Percentiles rank a stretch among this genome's conserved stretches.
These are phyloP conservation scores for Metschnikowia borealis DNA, from an alignment of 805 yeast genomes.

Conservation along the genomic window DNA sequence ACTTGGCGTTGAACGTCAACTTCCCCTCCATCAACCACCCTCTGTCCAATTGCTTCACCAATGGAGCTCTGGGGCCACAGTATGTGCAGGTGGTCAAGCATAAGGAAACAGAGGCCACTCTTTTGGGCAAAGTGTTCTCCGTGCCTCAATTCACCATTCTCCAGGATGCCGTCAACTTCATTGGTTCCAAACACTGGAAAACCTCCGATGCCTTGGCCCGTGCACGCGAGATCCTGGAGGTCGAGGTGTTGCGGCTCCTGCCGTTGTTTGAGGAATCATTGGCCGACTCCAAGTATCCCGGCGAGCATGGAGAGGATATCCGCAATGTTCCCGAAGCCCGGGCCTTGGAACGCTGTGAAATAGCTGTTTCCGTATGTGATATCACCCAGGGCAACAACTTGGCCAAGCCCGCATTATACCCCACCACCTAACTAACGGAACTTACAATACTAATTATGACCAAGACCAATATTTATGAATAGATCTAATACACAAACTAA, in stretches of 20 bases:
- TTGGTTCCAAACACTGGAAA: constrained; percentile 4
- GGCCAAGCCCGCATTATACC: not conserved
- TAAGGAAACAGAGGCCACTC: not conserved
- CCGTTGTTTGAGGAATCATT: not conserved
- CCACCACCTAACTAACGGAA: not conserved
- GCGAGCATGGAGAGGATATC: not conserved
- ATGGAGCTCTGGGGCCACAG: constrained; percentile 6
- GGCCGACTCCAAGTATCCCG: not conserved
- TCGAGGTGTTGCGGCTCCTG: constrained; percentile 9
- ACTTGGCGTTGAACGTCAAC: constrained; percentile 21
- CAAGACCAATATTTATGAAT: not conserved
- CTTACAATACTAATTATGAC: not conserved
- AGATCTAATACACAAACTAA: too few species aligned
- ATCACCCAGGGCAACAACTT: constrained; percentile 8
- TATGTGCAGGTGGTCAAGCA: constrained; percentile 7
- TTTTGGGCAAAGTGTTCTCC: constrained; percentile 8
- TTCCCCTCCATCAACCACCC: constrained; percentile 28
- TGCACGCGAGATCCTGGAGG: constrained; percentile 2
- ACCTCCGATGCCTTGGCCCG: constrained; percentile 4
- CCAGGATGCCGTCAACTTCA: not conserved
- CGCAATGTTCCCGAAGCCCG: constrained; percentile 5
- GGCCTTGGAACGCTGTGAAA: constrained; percentile 8
- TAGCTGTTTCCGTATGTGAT: constrained; percentile 12
- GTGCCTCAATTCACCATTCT: constrained; percentile 6
- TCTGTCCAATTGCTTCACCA: constrained; percentile 20